These are phyloP conservation scores for Pluteus cervinus DNA, from an alignment of 768 basidiomycete species.

Conservation along the genomic window DNA sequence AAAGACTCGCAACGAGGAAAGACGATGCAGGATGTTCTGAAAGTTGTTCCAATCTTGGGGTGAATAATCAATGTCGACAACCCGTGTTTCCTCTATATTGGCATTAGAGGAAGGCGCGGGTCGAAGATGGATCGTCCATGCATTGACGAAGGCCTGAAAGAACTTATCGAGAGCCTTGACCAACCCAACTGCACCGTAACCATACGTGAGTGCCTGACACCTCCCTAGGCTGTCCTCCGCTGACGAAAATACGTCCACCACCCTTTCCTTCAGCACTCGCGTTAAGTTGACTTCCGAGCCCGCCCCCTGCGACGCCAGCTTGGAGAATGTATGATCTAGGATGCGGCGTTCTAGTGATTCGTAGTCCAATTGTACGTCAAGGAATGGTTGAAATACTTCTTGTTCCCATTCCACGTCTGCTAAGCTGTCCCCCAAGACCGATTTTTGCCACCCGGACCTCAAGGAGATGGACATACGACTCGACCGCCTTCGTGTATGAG, in stretches of 20 bases:
- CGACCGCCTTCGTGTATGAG: constrained; percentile 49
- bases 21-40: constrained; percentile 74
- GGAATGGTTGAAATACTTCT: constrained; percentile 89
- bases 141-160: constrained; percentile 64
- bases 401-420: constrained; percentile 73
- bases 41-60: constrained; percentile 86
- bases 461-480: constrained; percentile 63
- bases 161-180: constrained; percentile 70
- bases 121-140: constrained; percentile 49
- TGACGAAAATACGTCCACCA: constrained; percentile 65
- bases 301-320: constrained; percentile 37
- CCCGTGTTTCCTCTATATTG: constrained; percentile 51
- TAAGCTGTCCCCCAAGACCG: constrained; percentile 17
- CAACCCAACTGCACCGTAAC: constrained; percentile 74
- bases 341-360: constrained; percentile 67
- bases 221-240: constrained; percentile 78
- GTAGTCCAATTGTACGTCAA: constrained; percentile 87
- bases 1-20: constrained; percentile 74
- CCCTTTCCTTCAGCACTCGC: constrained; percentile 66
- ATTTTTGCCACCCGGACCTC: constrained; percentile 34
- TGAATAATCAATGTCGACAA: constrained; percentile 82
- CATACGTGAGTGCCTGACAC: constrained; percentile 80
- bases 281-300: constrained; percentile 41
- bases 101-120: constrained; percentile 17
- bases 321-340: constrained; percentile 53